Evolutionary conservation across 148 eudicot genomes (phyloP).

Genomic region (Cornus kousa): DNA sequence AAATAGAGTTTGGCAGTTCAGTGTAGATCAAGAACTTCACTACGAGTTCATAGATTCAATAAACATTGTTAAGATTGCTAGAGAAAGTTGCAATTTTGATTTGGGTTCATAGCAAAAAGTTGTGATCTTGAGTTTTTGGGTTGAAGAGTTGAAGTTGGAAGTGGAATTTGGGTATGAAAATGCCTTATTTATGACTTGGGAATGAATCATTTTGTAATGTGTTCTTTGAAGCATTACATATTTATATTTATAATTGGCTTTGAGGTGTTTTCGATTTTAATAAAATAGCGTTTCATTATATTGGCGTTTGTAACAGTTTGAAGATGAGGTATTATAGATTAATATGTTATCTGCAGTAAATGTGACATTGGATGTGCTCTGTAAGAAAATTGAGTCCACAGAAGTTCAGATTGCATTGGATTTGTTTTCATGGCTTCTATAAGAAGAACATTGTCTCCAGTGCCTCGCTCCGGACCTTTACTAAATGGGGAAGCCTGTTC

Average conservation of each 20-base stretch:
- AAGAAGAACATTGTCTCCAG: slow-evolving; percentile 74
- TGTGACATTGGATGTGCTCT: not conserved
- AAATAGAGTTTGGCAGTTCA: not conserved
- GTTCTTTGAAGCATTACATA: not conserved
- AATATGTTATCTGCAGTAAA: not conserved
- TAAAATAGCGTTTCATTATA: too few relatives aligned
- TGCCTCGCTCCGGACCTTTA: slow-evolving; percentile 56
- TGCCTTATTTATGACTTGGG: not conserved
- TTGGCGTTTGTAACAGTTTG: too few relatives aligned
- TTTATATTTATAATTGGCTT: not conserved
- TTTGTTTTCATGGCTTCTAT: slow-evolving; percentile 58
- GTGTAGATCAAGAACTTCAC: slow-evolving; percentile 16
- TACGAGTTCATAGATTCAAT: not conserved
- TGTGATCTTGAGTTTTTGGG: not conserved
- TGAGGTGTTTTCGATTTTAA: not conserved
- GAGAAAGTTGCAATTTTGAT: not conserved
- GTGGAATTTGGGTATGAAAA: not conserved
- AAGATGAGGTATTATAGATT: not conserved
- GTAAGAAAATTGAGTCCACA: not conserved
- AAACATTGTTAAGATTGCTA: slow-evolving; percentile 3
- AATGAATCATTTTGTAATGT: not conserved
- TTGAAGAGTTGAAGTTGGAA: not conserved
- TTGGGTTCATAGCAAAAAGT: not conserved
- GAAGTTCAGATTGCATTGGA: slow-evolving; percentile 3
- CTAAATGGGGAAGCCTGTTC: slow-evolving; percentile 57